Percentiles rank a stretch among this genome's conserved stretches.
Conservation (phyloP, 805 yeast species). For the Kuraishia molischiana region DNA sequence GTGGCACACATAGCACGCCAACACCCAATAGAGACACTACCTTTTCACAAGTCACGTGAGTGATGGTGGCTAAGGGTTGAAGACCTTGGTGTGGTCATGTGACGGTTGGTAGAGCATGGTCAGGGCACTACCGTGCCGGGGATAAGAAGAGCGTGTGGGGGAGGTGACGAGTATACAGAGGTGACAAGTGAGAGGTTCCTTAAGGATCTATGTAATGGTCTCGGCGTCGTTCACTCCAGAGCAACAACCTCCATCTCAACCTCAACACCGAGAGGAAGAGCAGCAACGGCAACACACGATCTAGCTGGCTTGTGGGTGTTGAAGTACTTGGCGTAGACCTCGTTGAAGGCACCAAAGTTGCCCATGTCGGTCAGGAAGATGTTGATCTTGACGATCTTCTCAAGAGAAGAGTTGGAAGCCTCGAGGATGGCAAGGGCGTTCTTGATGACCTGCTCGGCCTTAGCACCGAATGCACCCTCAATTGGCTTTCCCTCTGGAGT, state of each 20-base stretch:
- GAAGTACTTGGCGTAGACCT: conserved; percentile 74
- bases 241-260: conserved; percentile 93
- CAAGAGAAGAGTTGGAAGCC: conserved; percentile 77
- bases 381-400: conserved; percentile 80
- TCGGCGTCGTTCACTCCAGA: too few relatives aligned
- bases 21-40: too few relatives aligned
- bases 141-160: background rate
- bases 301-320: conserved; percentile 85
- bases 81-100: too few relatives aligned
- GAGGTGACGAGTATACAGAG: too few relatives aligned
- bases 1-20: too few relatives aligned
- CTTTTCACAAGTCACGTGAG: too few relatives aligned
- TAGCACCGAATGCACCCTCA: conserved; percentile 66
- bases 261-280: conserved; percentile 79
- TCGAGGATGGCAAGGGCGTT: conserved; percentile 66
- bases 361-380: conserved; percentile 87
- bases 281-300: conserved; percentile 93
- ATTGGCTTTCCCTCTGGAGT: conserved; percentile 75
- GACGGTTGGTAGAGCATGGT: too few relatives aligned
- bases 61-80: too few relatives aligned
- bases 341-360: conserved; percentile 77
- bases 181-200: too few relatives aligned
- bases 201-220: too few relatives aligned
- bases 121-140: background rate
- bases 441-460: conserved; percentile 64